Base-by-base conservation (phyloP, 305 asterid species). In the Solanum hybrid region DNA sequence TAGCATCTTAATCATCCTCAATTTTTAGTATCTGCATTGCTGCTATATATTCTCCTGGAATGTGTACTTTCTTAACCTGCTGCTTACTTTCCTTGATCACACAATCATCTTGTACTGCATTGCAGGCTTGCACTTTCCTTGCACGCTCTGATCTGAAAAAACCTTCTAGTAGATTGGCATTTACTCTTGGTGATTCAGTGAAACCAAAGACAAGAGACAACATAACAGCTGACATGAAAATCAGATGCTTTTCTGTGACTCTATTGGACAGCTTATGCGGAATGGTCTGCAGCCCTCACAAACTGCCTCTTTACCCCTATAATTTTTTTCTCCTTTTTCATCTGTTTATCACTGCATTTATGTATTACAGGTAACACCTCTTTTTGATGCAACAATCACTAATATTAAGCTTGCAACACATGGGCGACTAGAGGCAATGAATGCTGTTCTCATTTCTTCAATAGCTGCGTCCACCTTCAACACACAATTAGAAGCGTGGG, bases 391-490 rank as follows among this genome's bases (percentile, higher is more conserved):
- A 89, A 97, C 99, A 88, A 92, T 98, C 81, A 97, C 99, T 38
- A 97, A 98, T 93, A 94, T 97, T 93, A 98, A 96, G 95, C 96
- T 98, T 91, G 98, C 98, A 87, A 97, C 98, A 36, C 99, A 98
- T 93, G 99, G 99, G 73, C 94, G 94, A 89, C 91, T 93, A 68
- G 99, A 97, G 80, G 96, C 97, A 72, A 94, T 97, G 97, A 97
- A 95, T 86, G 99, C 99, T 8, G 99, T 96, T 87, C 92, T 97
- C 92, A 94, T 97, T 93, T 95, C 98, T 91, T 95, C 98, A 39
- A 93, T 97, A 89, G 99, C 99, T 41, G 99, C 98, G n/a, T 97
- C 99, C 93, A 97, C 98, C 83, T 97, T 97, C 93, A 97, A 97
- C 92, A 92, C 95, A 86, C 95, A 95, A 86, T 93, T 97, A 90